Conservation (phyloP, 2,329 filamentous ascomycete species). For the Scorias spongiosa region DNA sequence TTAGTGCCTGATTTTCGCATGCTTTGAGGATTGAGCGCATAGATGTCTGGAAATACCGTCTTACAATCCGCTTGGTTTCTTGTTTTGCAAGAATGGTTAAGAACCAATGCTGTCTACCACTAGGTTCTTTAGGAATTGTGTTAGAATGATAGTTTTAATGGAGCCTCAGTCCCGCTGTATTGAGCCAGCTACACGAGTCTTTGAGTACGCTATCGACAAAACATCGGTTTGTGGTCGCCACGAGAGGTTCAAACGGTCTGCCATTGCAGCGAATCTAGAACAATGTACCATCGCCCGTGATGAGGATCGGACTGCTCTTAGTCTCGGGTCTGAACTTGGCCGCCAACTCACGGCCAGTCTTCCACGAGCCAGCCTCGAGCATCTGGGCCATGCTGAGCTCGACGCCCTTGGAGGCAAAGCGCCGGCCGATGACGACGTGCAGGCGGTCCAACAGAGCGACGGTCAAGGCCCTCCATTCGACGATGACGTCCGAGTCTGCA, state of each 20-base stretch:
- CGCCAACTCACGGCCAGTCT: conserved; percentile 46
- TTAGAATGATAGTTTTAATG: too few relatives aligned
- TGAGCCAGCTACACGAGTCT: too few relatives aligned
- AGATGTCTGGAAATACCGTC: too few relatives aligned
- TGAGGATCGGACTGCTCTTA: conserved; percentile 24
- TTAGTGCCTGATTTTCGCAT: too few relatives aligned
- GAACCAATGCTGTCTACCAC: too few relatives aligned
- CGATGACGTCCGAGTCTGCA: conserved; percentile 54
- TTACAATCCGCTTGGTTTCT: too few relatives aligned
- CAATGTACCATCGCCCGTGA: conserved; percentile 25
- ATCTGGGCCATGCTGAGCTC: conserved; percentile 64
- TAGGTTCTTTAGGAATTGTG: too few relatives aligned
- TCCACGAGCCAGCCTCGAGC: conserved; percentile 91
- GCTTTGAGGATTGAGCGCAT: too few relatives aligned
- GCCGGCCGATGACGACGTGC: conserved; percentile 46
- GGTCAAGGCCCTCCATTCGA: conserved; percentile 58
- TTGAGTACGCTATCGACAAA: conserved; percentile 37
- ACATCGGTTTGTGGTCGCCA: conserved; percentile 76
- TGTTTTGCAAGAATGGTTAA: too few relatives aligned
- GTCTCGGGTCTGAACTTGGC: conserved; percentile 20
- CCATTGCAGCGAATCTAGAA: conserved; percentile 13
- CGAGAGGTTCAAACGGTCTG: conserved; percentile 34
- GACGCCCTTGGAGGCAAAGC: conserved; percentile 48
- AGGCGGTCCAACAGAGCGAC: conserved; percentile 55
- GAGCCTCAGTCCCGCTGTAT: too few relatives aligned